phyloP scores from a whole-genome alignment of 2,329 filamentous ascomycete genomes.

The Tolypocladium tundrense region DNA sequence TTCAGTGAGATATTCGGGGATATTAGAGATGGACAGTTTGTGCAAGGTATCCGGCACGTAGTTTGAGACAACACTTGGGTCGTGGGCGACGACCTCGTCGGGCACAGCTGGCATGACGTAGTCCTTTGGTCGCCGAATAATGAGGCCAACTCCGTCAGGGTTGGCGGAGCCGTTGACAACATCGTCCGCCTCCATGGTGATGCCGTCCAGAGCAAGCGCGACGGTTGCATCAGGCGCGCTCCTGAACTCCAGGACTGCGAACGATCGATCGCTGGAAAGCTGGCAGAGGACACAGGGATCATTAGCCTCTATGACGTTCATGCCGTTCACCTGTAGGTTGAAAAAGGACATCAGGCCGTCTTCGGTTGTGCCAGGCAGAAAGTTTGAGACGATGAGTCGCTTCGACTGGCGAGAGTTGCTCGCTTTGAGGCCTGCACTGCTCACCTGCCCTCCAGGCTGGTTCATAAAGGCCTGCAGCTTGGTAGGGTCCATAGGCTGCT shows the following conservation, averaged over 20 bases:
- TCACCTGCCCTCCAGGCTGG: slow-evolving; percentile 63
- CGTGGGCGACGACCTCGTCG: slow-evolving; percentile 57
- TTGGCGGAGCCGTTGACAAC: slow-evolving; percentile 39
- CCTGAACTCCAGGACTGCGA: slow-evolving; percentile 88
- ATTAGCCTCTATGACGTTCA: slow-evolving; percentile 76
- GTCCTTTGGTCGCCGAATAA: slow-evolving; percentile 83
- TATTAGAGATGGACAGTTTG: slow-evolving; percentile 88
- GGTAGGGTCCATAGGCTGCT: slow-evolving; percentile 89
- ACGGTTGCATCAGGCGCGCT: slow-evolving; percentile 80
- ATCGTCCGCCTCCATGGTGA: slow-evolving; percentile 71
- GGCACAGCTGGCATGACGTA: slow-evolving; percentile 83
- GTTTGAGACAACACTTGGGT: slow-evolving; percentile 67
- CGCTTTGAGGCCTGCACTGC: slow-evolving; percentile 75
- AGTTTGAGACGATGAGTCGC: slow-evolving; percentile 77
- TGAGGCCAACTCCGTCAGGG: slow-evolving; percentile 50
- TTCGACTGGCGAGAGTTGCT: slow-evolving; percentile 91
- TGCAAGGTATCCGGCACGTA: slow-evolving; percentile 85
- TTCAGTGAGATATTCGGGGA: slow-evolving; percentile 79
- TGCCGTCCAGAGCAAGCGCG: slow-evolving; percentile 80
- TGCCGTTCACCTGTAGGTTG: slow-evolving; percentile 91
- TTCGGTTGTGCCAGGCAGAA: slow-evolving; percentile 63
- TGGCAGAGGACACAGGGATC: slow-evolving; percentile 83
- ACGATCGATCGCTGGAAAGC: slow-evolving; percentile 66
- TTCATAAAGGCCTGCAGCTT: slow-evolving; percentile 94
- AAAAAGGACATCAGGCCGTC: slow-evolving; percentile 76